Evolutionary conservation across 179 eudicot genomes (phyloP), one percentile per base, ranked within the genome.

Genomic region (Carnegiea gigantea): DNA sequence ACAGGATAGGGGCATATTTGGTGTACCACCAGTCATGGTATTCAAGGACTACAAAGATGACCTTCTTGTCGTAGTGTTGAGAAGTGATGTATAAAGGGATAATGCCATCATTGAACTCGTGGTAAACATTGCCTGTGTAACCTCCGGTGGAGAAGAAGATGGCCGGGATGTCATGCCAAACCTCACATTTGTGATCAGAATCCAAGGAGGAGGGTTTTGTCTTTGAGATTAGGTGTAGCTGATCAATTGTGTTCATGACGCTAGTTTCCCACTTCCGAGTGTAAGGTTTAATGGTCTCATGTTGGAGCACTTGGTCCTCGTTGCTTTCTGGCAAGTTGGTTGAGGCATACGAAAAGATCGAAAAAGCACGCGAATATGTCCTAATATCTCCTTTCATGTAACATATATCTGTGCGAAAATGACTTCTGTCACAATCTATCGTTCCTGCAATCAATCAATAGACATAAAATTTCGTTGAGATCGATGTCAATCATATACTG

Each of bases 191-290:
- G n/a, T 17, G 62, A 18, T 18, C n/a, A 57, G 62, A 57, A 57
- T 18, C n/a, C n/a, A 33, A 33, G 49, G 60, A 53, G 5, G 62
- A 57, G 62, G 62, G 62, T 4, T 57, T 57, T 3, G 23, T 57
- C 62, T 57, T 57, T 18, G 62, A 57, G 62, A 57, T 18, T 18
- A 57, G n/a, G 62, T 57, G 62, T 57, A 57, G 62, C 14, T 57
- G 6, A 18, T 57, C 62, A 57, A 57, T 57, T 57, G 62, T 57
- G 62, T 57, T 18, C 62, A 57, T 57, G 7, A 57, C 62, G 23
- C 62, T 57, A 20, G 62, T 57, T 57, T 57, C 62, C 62, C 62
- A 57, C n/a, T 57, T 57, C n/a, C 62, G 62, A 57, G 62, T 57
- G 62, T 57, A 57, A 20, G 62, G 62, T 18, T 57, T 57, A 5